These are phyloP conservation scores for Kwoniella newhampshirensis DNA, from an alignment of 768 basidiomycete species.

Conservation along the genomic window DNA sequence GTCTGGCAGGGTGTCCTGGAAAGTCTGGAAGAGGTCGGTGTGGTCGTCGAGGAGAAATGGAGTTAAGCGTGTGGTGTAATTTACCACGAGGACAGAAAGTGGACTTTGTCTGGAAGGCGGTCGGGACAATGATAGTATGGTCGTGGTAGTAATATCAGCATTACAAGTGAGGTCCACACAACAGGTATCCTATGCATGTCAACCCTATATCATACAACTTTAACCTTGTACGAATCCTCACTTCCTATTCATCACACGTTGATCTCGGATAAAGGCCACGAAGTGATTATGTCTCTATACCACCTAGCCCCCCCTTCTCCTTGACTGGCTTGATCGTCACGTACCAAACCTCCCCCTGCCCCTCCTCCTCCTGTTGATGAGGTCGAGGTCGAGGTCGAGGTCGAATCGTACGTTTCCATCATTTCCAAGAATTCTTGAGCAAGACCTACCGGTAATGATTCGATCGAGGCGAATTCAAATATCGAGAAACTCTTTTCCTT, in stretches of 20 bases:
- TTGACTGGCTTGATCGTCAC: constrained; percentile 65
- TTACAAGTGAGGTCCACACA: no score
- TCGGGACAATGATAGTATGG: neutral
- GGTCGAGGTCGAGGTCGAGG: no score
- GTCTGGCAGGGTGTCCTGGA: constrained; percentile 67
- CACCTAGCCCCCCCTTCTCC: constrained; percentile 59
- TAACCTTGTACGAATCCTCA: no score
- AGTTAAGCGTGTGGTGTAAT: neutral
- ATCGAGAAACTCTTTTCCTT: constrained; percentile 56
- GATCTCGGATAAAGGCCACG: constrained; percentile 15
- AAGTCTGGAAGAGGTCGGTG: constrained; percentile 59
- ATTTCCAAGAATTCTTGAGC: constrained; percentile 73
- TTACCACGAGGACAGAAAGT: no score
- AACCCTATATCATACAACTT: no score
- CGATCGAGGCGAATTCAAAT: constrained; percentile 69
- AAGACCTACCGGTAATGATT: constrained; percentile 70
- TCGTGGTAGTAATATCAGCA: neutral
- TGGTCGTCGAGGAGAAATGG: constrained; percentile 52
- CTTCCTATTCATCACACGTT: no score
- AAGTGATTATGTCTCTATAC: constrained; percentile 54
- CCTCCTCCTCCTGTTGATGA: neutral
- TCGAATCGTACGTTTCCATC: constrained; percentile 61
- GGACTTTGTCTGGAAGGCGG: no score
- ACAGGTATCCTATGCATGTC: no score
- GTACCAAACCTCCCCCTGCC: constrained; percentile 59